Base-by-base conservation (phyloP, 192 early-diverging fungal genomes). In the Rhizophagus clarus region DNA sequence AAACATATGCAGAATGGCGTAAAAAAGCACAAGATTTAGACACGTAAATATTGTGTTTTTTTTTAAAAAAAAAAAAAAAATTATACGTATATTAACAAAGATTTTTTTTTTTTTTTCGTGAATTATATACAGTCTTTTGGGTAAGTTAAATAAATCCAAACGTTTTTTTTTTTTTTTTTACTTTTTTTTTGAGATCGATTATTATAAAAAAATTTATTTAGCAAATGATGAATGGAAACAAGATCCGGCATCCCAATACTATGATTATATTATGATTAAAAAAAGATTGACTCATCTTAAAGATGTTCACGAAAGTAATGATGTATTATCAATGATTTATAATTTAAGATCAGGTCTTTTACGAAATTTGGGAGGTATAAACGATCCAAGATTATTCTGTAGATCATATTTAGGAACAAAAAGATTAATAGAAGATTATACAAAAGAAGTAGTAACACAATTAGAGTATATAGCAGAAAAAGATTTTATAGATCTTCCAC, bases 401-500 rank as follows among this genome's bases (percentile, higher is more conserved):
- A 83, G 85, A 49, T 90, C 88, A 3, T 90, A 88, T 60, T 60
- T 88, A 29, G 93, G 91, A 2, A 94, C 94, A 14, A 96, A 96
- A 76, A 76, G 85, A 34, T 80, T 93, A 61, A 94, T 96, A 80
- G 90, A 95, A 82, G 90, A 92, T 31, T 96, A 96, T 75, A 91
- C 93, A 80, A 82, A 89, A 26, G 91, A 94, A 77, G 90, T 94
- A 0, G 88, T 89, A 24, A 79, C 81, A 11, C 86, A 89, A 34
- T 77, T 93, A 34, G 87, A 91, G 29, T 88, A 88, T 76, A 86
- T 93, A 37, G 87, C 83, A 28, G 84, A 87, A 15, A 82, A 81
- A 22, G 83, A 82, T 40, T 79, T 84, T 69, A 29, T 82, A 15
- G 82, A 82, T 26, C 67, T 91, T 47, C 74, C 84, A n/a, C 67